Conservation (phyloP, 352 stramenopile genomes). For the Globisporangium rhizosaccharum region DNA sequence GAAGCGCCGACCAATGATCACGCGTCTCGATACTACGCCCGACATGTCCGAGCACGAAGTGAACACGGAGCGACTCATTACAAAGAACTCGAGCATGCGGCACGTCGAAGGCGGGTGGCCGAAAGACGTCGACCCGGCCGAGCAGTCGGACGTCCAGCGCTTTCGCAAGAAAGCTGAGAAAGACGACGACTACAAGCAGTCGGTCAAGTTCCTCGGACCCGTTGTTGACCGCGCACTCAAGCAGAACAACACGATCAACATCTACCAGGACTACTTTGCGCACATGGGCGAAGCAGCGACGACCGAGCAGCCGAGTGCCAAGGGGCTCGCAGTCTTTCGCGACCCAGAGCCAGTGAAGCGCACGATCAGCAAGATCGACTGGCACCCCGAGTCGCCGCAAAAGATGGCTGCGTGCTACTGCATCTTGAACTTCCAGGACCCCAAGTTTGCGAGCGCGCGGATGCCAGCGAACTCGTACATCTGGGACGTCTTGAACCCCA, state of each 20-base stretch:
- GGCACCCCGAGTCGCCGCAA: conserved; percentile 93
- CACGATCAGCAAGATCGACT: conserved; percentile 95
- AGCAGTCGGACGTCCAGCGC: conserved; percentile 93
- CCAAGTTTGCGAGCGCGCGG: conserved; percentile 81
- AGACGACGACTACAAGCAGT: conserved; percentile 95
- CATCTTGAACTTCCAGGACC: conserved; percentile 95
- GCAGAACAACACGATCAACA: conserved; percentile 98
- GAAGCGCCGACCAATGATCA: conserved; percentile 81
- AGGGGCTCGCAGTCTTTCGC: conserved; percentile 96
- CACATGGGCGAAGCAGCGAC: conserved; percentile 89
- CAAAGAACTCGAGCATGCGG: conserved; percentile 92
- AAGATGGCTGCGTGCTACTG: conserved; percentile 97
- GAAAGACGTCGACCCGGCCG: conserved; percentile 96
- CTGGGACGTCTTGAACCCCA: conserved; percentile 97
- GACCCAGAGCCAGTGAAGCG: conserved; percentile 92
- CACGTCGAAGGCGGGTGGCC: conserved; percentile 96
- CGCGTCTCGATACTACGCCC: conserved; percentile 86
- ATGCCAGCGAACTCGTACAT: conserved; percentile 91
- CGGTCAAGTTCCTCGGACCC: conserved; percentile 90
- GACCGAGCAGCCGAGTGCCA: conserved; percentile 94
- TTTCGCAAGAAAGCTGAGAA: conserved; percentile 98
- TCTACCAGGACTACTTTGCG: conserved; percentile 96
- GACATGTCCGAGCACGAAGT: conserved; percentile 90
- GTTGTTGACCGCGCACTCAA: conserved; percentile 92
- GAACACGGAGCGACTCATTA: conserved; percentile 93